These are phyloP conservation scores for Suillus bovinus DNA, from an alignment of 768 basidiomycete species.

Conservation along the genomic window DNA sequence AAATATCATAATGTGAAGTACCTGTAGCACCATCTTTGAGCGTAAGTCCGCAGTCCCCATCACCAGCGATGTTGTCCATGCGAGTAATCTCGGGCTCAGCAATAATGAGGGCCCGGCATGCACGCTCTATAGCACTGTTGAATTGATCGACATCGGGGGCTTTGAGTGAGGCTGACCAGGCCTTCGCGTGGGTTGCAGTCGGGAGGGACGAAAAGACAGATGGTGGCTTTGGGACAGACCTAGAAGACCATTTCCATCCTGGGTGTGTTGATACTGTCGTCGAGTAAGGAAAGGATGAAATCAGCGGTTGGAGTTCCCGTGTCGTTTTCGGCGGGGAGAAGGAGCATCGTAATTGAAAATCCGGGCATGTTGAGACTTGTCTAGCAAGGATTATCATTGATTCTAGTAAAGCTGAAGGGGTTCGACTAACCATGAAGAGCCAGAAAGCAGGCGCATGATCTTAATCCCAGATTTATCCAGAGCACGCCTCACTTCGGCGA, in stretches of 20 bases:
- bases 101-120: slow-evolving; percentile 64
- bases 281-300: slow-evolving; percentile 65
- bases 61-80: slow-evolving; percentile 91
- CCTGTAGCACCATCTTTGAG: slow-evolving; percentile 76
- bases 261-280: slow-evolving; percentile 66
- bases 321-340: slow-evolving; percentile 57
- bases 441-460: slow-evolving; percentile 65
- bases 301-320: slow-evolving; percentile 37
- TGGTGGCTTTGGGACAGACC: slow-evolving; percentile 35
- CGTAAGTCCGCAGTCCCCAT: slow-evolving; percentile 77
- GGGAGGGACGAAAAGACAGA: slow-evolving; percentile 15
- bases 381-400: slow-evolving; percentile 36
- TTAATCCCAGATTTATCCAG: slow-evolving; percentile 58
- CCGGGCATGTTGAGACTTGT: slow-evolving; percentile 94
- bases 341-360: slow-evolving; percentile 80
- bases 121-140: slow-evolving; percentile 51
- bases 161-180: slow-evolving; percentile 23
- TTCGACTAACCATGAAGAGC: slow-evolving; percentile 74
- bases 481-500: slow-evolving; percentile 55
- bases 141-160: slow-evolving; percentile 54
- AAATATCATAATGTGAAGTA: slow-evolving; percentile 18
- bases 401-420: not conserved
- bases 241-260: slow-evolving; percentile 84
- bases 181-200: slow-evolving; percentile 6
- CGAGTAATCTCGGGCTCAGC: slow-evolving; percentile 89